phyloP scores from a whole-genome alignment of 768 basidiomycete genomes.

The Leccinum imitatum region DNA sequence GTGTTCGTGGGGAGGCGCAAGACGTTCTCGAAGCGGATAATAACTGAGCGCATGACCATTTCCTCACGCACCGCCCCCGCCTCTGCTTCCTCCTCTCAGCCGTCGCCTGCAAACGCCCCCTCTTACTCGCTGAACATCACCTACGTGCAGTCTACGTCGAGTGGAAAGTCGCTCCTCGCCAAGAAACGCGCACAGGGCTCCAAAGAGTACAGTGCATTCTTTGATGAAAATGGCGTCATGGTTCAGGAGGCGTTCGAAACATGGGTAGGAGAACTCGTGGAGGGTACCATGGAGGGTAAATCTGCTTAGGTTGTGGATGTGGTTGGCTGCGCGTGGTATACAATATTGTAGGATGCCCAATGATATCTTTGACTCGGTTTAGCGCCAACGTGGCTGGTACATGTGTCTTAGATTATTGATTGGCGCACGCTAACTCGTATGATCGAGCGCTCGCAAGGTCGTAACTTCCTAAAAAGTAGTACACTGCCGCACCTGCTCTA shows the following conservation, averaged over 20 bases:
- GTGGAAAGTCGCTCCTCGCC: conserved; percentile 82
- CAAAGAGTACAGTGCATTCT: conserved; percentile 68
- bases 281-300: conserved; percentile 71
- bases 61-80: conserved; percentile 64
- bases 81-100: conserved; percentile 11
- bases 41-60: conserved; percentile 85
- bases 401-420: not conserved
- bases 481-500: no score
- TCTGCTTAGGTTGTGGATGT: conserved; percentile 33
- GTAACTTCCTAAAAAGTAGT: not conserved
- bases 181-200: conserved; percentile 60
- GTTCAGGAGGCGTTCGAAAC: conserved; percentile 71
- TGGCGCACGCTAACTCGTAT: no score
- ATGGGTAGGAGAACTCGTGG: conserved; percentile 78
- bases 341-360: conserved; percentile 32
- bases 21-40: conserved; percentile 88
- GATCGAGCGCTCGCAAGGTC: no score
- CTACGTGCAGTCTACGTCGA: conserved; percentile 78
- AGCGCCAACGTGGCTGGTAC: not conserved
- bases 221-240: conserved; percentile 78
- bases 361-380: conserved; percentile 17
- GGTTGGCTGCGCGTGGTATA: conserved; percentile 15
- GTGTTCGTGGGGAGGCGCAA: conserved; percentile 91
- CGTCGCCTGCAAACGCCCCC: conserved; percentile 48
- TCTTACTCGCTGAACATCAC: conserved; percentile 64